Evolutionary conservation across 192 early-diverging fungal genomes (phyloP).

Genomic region (Coemansia asiatica): DNA sequence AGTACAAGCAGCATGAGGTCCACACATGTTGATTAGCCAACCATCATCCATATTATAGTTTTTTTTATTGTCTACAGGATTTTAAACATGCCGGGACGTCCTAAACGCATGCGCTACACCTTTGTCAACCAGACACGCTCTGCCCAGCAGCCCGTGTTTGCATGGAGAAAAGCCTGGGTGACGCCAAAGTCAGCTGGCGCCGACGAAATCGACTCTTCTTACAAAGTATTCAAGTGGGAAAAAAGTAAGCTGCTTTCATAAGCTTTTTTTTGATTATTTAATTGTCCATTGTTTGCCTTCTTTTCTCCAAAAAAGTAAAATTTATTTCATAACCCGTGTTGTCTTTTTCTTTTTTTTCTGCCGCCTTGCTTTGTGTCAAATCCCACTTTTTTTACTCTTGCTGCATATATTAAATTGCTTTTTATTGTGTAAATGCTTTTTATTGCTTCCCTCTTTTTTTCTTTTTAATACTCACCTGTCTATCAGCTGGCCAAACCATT

Average conservation of each 20-base stretch:
- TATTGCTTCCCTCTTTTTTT: conserved; percentile 1
- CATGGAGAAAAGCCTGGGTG: conserved; percentile 39
- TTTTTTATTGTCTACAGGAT: background rate
- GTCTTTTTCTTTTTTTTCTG: conserved; percentile 9
- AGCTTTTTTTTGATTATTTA: background rate
- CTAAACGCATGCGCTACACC: conserved; percentile 48
- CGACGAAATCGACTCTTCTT: conserved; percentile 16
- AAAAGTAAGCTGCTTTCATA: conserved; percentile 30
- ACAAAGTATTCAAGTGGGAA: conserved; percentile 39
- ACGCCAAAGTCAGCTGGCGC: conserved; percentile 12
- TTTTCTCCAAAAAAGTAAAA: background rate
- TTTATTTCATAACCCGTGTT: background rate
- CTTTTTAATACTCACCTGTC: background rate
- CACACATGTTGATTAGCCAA: too few species aligned
- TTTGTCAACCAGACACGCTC: conserved; percentile 31
- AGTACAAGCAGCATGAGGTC: background rate
- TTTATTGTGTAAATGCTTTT: background rate
- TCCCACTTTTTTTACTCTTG: background rate
- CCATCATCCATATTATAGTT: background rate
- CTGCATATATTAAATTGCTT: conserved; percentile 41
- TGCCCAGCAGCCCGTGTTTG: conserved; percentile 34
- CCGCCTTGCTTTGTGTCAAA: too few species aligned
- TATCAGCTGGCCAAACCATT: conserved; percentile 48
- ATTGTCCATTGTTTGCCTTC: background rate
- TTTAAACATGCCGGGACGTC: conserved; percentile 30